These are phyloP conservation scores for Petunia hybrid DNA, from an alignment of 305 asterid genomes.

Conservation along the genomic window DNA sequence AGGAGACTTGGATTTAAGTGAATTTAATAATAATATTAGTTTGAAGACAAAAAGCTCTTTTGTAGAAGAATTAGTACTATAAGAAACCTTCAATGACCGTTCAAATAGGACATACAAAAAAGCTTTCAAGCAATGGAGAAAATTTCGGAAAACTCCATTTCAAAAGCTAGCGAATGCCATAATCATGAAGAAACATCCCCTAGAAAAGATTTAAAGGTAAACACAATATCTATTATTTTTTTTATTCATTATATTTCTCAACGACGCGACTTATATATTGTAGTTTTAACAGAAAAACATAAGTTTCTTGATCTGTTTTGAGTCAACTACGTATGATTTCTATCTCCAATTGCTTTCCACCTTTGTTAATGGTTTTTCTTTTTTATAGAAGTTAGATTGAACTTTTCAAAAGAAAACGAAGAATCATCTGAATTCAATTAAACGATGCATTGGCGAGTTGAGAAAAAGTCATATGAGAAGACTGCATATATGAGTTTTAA, in stretches of 20 bases:
- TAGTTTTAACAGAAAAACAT: neutral
- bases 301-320: neutral
- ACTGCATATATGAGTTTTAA: neutral
- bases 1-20: slow-evolving; percentile 31
- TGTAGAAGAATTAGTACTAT: slow-evolving; percentile 15
- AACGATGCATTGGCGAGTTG: neutral
- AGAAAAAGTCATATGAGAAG: neutral
- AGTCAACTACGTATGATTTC: slow-evolving; percentile 7
- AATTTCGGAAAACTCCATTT: slow-evolving; percentile 29
- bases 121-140: slow-evolving; percentile 31
- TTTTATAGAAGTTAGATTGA: neutral
- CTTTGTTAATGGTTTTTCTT: neutral
- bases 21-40: slow-evolving; percentile 13
- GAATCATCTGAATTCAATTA: neutral
- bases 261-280: neutral
- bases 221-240: neutral
- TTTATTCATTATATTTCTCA: neutral
- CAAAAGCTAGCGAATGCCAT: neutral
- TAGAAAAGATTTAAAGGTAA: slow-evolving; percentile 22
- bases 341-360: neutral
- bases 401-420: neutral
- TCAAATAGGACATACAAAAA: neutral
- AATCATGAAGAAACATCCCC: slow-evolving; percentile 23
- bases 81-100: slow-evolving; percentile 13
- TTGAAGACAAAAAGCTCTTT: slow-evolving; percentile 30